A percentile compares a stretch with the other conserved stretches of the same genome.
Evolutionary conservation across 2,329 filamentous ascomycete species (phyloP).

Genomic region (Ramularia endophylla): DNA sequence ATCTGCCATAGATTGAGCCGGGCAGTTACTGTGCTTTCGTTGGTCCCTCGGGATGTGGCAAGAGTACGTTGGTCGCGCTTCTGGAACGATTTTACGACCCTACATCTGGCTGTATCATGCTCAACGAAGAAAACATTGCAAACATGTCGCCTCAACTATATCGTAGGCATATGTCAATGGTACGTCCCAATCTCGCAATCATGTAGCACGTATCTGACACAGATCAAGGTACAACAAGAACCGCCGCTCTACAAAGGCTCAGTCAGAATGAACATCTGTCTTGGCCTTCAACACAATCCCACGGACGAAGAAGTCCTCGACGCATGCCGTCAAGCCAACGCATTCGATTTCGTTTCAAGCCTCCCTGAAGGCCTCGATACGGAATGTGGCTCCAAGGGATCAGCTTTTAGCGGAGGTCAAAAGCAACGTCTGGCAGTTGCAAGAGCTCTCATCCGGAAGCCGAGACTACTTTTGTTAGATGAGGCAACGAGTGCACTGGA

Average conservation of each 20-base stretch:
- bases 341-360: slow-evolving; percentile 48
- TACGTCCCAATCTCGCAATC: no score
- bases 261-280: slow-evolving; percentile 53
- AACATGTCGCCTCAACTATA: slow-evolving; percentile 57
- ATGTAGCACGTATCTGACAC: no score
- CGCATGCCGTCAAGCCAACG: slow-evolving; percentile 48
- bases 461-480: slow-evolving; percentile 50
- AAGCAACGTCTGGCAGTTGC: slow-evolving; percentile 53
- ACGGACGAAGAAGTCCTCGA: slow-evolving; percentile 39
- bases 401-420: slow-evolving; percentile 49
- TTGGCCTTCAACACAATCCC: slow-evolving; percentile 38
- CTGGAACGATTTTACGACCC: slow-evolving; percentile 45
- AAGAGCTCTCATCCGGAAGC: slow-evolving; percentile 48
- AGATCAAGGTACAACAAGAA: slow-evolving; percentile 69
- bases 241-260: slow-evolving; percentile 65
- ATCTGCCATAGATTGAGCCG: slow-evolving; percentile 16
- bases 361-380: slow-evolving; percentile 49
- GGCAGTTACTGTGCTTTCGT: slow-evolving; percentile 44
- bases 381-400: slow-evolving; percentile 44
- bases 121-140: slow-evolving; percentile 55
- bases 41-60: slow-evolving; percentile 43
- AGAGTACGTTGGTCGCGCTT: slow-evolving; percentile 42
- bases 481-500: slow-evolving; percentile 58
- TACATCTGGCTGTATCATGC: slow-evolving; percentile 32
- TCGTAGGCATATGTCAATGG: slow-evolving; percentile 60